Base-by-base conservation (phyloP, 371 early-diverging fungal species). In the Smittium culicis region DNA sequence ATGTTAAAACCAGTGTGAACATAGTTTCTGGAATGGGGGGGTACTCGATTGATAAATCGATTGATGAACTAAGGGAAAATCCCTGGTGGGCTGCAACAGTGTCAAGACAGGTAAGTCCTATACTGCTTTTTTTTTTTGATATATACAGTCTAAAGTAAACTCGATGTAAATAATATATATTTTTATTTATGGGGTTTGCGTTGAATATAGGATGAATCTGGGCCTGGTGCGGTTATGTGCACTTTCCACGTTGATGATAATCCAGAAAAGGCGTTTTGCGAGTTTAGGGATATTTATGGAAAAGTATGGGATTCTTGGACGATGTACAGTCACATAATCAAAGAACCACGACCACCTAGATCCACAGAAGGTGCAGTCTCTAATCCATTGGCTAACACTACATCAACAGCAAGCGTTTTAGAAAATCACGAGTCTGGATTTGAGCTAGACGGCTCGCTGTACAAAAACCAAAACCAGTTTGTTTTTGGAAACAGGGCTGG, bases 71-170 rank as follows among this genome's bases (percentile, higher is more conserved):
- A 32, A 5, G 60, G 5, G 25, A 27, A 11, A 59, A 59, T 59
- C 60, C 60, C 28, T 59, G 60, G 60, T 59, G 60, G 60, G 60
- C 60, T 16, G 60, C 60, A 14, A 29, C 60, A 27, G 60, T 59
- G 5, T 27, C 60, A 14, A 32, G 16, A 25, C 11, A 59, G 60
- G 60, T 59, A 59, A 14, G 5, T 14, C 5, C 16, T 11, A 14
- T 25, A 25, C 14, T 29, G 5, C 60, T 29, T 11, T 29, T 14
- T 29, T n/a, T n/a, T n/a, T n/a, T n/a, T n/a, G n/a, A n/a, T n/a
- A n/a, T n/a, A n/a, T n/a, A n/a, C n/a, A n/a, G n/a, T n/a, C n/a
- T n/a, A n/a, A n/a, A n/a, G n/a, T n/a, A n/a, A n/a, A n/a, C n/a
- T n/a, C n/a, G n/a, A n/a, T n/a, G n/a, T n/a, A n/a, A n/a, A n/a